These are phyloP conservation scores for Xylaria sp. DNA, from an alignment of 2,329 filamentous ascomycete genomes.

Conservation along the genomic window DNA sequence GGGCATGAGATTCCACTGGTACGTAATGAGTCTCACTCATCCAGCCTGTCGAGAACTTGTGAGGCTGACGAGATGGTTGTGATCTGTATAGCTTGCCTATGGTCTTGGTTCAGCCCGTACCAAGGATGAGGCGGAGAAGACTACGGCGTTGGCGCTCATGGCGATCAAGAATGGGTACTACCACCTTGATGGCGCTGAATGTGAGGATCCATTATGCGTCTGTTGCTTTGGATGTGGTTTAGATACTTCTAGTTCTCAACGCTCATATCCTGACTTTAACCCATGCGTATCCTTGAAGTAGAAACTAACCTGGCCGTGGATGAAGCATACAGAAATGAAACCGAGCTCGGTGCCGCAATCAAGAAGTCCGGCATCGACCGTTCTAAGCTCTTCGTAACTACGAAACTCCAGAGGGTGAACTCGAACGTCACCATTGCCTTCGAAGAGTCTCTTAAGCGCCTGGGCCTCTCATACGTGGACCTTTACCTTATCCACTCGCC, in stretches of 20 bases:
- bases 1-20: conserved; percentile 68
- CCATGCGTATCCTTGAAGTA: not conserved
- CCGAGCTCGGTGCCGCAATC: conserved; percentile 67
- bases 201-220: conserved; percentile 34
- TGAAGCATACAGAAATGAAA: conserved; percentile 58
- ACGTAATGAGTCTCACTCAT: conserved; percentile 23
- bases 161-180: conserved; percentile 66
- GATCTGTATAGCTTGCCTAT: conserved; percentile 54
- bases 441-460: conserved; percentile 54
- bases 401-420: conserved; percentile 46
- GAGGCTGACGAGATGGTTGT: conserved; percentile 2
- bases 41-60: not conserved
- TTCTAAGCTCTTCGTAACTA: conserved; percentile 63
- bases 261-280: not conserved
- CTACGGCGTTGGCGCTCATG: conserved; percentile 46
- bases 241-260: not conserved
- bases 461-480: conserved; percentile 67
- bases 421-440: conserved; percentile 47
- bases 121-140: conserved; percentile 55
- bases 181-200: conserved; percentile 70
- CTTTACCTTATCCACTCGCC: conserved; percentile 62
- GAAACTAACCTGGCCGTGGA: conserved; percentile 9
- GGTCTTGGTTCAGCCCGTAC: conserved; percentile 65
- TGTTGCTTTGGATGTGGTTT: not conserved
- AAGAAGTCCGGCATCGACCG: conserved; percentile 59